Percentiles rank a stretch among this genome's conserved stretches.
Conservation (phyloP, 345 rosid genomes). For the Eucalyptus brandiana region DNA sequence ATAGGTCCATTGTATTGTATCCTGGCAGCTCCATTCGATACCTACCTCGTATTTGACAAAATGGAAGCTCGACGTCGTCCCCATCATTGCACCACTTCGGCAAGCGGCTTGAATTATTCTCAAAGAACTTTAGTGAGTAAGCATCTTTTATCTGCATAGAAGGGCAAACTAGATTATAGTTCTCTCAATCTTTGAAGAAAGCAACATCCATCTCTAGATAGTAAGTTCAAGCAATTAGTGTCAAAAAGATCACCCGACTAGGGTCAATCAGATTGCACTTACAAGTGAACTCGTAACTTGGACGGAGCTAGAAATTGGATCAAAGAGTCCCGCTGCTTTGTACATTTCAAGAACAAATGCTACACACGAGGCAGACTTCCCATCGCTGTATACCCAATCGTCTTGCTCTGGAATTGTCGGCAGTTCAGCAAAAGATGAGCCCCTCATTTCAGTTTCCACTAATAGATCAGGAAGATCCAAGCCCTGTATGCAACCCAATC, state of each 20-base stretch:
- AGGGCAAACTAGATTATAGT: background rate
- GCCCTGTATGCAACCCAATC: slow-evolving; percentile 27
- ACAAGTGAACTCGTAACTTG: slow-evolving; percentile 99
- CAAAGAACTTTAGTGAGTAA: slow-evolving; percentile 62
- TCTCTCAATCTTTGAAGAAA: background rate
- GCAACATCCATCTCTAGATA: background rate
- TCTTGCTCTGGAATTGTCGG: slow-evolving; percentile 95
- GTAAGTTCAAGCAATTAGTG: background rate
- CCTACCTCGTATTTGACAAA: slow-evolving; percentile 83
- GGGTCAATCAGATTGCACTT: background rate
- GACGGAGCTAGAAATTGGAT: slow-evolving; percentile 45
- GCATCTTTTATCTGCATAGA: slow-evolving; percentile 46
- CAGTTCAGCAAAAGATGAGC: slow-evolving; percentile 75
- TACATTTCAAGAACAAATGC: slow-evolving; percentile 92
- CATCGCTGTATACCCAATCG: slow-evolving; percentile 86
- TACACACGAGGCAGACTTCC: slow-evolving; percentile 87
- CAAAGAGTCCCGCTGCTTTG: slow-evolving; percentile 90
- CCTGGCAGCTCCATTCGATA: slow-evolving; percentile 94
- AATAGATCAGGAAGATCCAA: slow-evolving; percentile 75
- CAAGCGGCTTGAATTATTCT: slow-evolving; percentile 68
- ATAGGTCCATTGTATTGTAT: slow-evolving; percentile 75
- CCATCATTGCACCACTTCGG: slow-evolving; percentile 91
- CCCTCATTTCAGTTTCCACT: slow-evolving; percentile 80
- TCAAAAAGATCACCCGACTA: background rate
- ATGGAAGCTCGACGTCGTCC: slow-evolving; percentile 68